Conservation (phyloP, 352 stramenopile species). For the Hyaloperonospora arabidopsidis region DNA sequence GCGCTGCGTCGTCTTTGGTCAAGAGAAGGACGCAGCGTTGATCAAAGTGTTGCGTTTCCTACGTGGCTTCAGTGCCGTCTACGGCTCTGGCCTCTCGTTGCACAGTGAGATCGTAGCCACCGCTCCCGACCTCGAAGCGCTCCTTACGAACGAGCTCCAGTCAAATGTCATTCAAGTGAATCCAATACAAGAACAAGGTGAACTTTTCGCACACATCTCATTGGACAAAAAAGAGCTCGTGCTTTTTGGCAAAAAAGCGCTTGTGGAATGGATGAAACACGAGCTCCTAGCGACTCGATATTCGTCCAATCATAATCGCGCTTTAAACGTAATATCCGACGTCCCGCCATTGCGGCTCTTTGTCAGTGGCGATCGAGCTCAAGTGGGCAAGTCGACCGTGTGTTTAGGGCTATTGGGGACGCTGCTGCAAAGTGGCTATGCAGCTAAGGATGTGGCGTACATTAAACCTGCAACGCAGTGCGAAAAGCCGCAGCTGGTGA, state of each 20-base stretch:
- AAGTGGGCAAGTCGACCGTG: conserved; percentile 95
- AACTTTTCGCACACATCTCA: conserved; percentile 26
- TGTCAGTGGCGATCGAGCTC: conserved; percentile 68
- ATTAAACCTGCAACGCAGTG: conserved; percentile 98
- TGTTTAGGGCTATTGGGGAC: conserved; percentile 91
- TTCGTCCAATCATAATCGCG: not conserved
- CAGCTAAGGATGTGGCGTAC: conserved; percentile 87
- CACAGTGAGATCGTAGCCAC: conserved; percentile 20
- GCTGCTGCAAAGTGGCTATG: conserved; percentile 69
- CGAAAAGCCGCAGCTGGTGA: conserved; percentile 91
- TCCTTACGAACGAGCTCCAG: conserved; percentile 12
- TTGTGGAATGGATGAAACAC: conserved; percentile 31
- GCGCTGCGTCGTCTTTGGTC: conserved; percentile 33
- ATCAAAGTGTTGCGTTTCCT: conserved; percentile 30
- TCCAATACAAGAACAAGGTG: not conserved
- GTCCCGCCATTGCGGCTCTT: conserved; percentile 46
- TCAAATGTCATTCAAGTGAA: conserved; percentile 19
- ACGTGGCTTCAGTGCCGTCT: conserved; percentile 47
- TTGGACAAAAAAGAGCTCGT: conserved; percentile 20
- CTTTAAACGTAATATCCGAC: not conserved
- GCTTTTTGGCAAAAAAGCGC: conserved; percentile 21
- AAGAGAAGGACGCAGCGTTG: conserved; percentile 22
- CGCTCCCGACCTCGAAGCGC: conserved; percentile 12
- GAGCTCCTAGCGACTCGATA: conserved; percentile 34
- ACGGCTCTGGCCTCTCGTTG: conserved; percentile 39